Percentiles rank a stretch among this genome's conserved stretches.
phyloP scores from a whole-genome alignment of 192 early-diverging fungal genomes.

The Umbelopsis sp. region DNA sequence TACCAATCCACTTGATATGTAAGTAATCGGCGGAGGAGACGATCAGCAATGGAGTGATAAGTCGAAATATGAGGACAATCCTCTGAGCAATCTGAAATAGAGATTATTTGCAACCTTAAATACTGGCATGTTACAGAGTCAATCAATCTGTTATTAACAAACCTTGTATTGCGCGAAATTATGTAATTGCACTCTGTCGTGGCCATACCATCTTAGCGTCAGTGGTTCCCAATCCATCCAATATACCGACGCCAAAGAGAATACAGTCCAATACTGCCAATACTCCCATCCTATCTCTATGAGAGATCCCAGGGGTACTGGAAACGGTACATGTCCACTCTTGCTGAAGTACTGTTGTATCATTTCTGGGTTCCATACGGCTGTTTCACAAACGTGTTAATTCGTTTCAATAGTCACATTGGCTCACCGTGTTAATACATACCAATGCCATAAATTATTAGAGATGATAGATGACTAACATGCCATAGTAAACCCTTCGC shows the following conservation, averaged over 20 bases:
- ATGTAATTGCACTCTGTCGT: constrained; percentile 12
- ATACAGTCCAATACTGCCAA: constrained; percentile 10
- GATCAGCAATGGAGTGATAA: background rate
- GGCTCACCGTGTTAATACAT: background rate
- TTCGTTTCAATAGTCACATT: no score
- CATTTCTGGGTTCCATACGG: background rate
- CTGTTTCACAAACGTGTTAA: background rate
- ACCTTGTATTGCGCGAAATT: constrained; percentile 9
- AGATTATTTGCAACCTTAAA: background rate
- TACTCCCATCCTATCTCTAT: constrained; percentile 5
- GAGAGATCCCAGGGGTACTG: background rate
- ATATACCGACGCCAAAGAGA: constrained; percentile 7
- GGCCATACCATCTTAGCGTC: constrained; percentile 11
- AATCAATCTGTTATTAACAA: background rate
- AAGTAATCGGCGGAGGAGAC: background rate
- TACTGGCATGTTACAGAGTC: background rate
- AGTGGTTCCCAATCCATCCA: constrained; percentile 20
- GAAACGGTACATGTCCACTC: background rate
- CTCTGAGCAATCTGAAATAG: background rate
- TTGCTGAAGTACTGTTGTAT: background rate
- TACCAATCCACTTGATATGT: background rate
- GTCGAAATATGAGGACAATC: background rate
- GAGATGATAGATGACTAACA: background rate
- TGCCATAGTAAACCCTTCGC: background rate
- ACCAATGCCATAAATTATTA: background rate